A percentile compares a stretch with the other conserved stretches of the same genome.
phyloP scores from a whole-genome alignment of 371 early-diverging fungal genomes.

The Lichtheimia hyalospora region DNA sequence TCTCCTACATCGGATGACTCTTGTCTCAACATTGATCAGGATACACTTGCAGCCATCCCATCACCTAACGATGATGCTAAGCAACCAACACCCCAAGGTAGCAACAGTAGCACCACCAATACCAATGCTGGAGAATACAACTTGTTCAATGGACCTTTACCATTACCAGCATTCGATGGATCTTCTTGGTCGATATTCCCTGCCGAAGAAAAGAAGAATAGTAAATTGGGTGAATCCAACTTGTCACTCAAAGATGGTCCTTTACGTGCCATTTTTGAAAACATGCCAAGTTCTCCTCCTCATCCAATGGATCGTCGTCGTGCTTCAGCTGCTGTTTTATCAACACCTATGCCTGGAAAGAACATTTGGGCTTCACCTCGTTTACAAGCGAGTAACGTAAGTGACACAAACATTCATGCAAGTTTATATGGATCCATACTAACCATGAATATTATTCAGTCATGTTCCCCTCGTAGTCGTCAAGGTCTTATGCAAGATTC shows the following conservation, averaged over 20 bases:
- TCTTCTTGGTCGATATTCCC: conserved; percentile 13
- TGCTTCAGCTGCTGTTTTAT: conserved; percentile 7
- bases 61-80: conserved; percentile 9
- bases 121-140: not conserved
- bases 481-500: conserved; percentile 5
- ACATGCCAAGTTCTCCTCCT: conserved; percentile 13
- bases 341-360: conserved; percentile 6
- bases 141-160: conserved; percentile 6
- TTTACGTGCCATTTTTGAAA: conserved; percentile 20
- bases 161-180: conserved; percentile 13
- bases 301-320: conserved; percentile 5
- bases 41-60: conserved; percentile 7
- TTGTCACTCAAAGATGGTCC: conserved; percentile 16
- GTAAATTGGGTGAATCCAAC: conserved; percentile 4
- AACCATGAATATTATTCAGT: not conserved
- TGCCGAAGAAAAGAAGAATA: conserved; percentile 2
- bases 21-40: conserved; percentile 13
- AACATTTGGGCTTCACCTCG: conserved; percentile 17
- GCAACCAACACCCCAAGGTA: not conserved
- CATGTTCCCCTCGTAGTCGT: conserved; percentile 11
- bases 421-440: not conserved
- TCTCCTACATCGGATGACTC: conserved; percentile 15
- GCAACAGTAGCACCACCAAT: too few species aligned
- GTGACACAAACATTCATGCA: not conserved
- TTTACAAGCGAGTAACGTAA: conserved; percentile 14